A percentile compares a stretch with the other conserved stretches of the same genome.
Evolutionary conservation across 73 alveolate genomes (phyloP).

Genomic region (Paramecium biaurelia): DNA sequence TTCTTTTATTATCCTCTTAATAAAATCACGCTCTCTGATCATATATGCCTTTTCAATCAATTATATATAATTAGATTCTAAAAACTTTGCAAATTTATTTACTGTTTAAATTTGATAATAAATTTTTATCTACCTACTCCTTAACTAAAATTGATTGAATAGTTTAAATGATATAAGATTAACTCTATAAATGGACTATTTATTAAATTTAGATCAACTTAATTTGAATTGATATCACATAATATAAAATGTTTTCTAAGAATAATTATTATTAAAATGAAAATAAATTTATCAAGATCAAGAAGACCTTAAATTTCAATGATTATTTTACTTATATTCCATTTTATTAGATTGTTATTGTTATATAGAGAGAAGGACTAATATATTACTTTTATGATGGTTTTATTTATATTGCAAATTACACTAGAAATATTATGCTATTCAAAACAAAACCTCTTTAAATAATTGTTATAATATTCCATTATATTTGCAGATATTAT

Average conservation of each 20-base stretch:
- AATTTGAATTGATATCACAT: no score
- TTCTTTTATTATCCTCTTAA: not conserved
- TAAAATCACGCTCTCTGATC: not conserved
- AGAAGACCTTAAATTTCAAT: not conserved
- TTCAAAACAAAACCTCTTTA: not conserved
- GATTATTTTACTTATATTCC: not conserved
- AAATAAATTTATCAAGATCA: not conserved
- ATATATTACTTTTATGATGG: not conserved
- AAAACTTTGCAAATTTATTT: no score
- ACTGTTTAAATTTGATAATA: not conserved
- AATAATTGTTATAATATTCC: not conserved
- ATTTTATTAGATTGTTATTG: not conserved
- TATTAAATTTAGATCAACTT: not conserved
- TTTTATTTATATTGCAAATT: not conserved
- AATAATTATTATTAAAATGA: not conserved
- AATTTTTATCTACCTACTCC: not conserved
- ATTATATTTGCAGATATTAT: not conserved
- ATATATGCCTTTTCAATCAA: no score
- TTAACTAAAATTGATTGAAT: not conserved
- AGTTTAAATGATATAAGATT: no score
- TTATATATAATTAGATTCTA: no score
- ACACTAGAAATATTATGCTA: not conserved
- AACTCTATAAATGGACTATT: not conserved
- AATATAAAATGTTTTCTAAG: not conserved
- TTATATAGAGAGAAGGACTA: not conserved